A percentile compares a stretch with the other conserved stretches of the same genome.
These are phyloP conservation scores for Colletotrichum tropicicola DNA, from an alignment of 2,329 filamentous ascomycete genomes.

Conservation along the genomic window DNA sequence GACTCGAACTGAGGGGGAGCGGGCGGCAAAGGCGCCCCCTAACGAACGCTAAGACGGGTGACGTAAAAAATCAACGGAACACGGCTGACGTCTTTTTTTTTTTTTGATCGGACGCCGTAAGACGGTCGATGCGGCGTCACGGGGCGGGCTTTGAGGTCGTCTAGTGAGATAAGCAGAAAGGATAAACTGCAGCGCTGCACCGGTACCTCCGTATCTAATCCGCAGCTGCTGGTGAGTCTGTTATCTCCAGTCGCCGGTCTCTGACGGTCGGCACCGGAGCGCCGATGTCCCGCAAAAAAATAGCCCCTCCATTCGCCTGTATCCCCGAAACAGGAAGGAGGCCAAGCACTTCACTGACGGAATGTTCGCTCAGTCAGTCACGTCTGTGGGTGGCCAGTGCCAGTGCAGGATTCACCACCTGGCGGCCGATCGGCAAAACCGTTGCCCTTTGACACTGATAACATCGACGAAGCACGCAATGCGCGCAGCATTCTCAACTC, in stretches of 20 bases:
- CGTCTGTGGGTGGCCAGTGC: neutral
- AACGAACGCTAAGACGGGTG: neutral
- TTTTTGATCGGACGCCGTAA: slow-evolving; percentile 1
- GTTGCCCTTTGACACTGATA: slow-evolving; percentile 23
- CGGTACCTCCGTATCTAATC: neutral
- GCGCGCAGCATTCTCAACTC: slow-evolving; percentile 13
- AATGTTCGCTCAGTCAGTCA: neutral
- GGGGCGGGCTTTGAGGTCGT: neutral
- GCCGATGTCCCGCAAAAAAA: slow-evolving; percentile 19
- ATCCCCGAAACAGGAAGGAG: slow-evolving; percentile 24
- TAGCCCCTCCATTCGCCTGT: slow-evolving; percentile 4
- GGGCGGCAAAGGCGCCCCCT: neutral
- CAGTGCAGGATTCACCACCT: slow-evolving; percentile 15
- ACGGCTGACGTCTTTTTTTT: neutral
- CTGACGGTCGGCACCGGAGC: slow-evolving; percentile 18
- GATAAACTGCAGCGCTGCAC: neutral
- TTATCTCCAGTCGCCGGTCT: slow-evolving; percentile 8
- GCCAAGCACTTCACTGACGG: neutral
- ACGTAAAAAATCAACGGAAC: neutral
- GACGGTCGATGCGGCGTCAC: slow-evolving; percentile 21
- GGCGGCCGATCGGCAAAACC: slow-evolving; percentile 28
- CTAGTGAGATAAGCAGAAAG: neutral
- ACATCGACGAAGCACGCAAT: slow-evolving; percentile 29
- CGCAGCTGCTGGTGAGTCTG: neutral
- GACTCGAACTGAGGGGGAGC: neutral